These are phyloP conservation scores for Cryptococcus sp. DNA, from an alignment of 1,284 basidiomycete genomes.

Conservation along the genomic window DNA sequence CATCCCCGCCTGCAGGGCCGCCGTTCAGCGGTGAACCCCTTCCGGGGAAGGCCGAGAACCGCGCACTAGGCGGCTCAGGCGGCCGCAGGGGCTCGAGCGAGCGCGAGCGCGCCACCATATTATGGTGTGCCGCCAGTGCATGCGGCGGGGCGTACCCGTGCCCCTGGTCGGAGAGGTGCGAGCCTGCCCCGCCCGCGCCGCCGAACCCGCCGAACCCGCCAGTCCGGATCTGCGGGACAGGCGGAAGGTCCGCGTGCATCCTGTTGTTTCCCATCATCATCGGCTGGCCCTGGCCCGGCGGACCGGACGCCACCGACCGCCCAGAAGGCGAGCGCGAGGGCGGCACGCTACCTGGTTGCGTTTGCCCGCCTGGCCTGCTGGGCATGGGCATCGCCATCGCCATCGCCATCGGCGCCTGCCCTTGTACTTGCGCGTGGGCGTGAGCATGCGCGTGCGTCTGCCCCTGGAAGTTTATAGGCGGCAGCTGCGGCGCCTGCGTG, in stretches of 20 bases:
- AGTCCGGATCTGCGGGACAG: slow-evolving; percentile 26
- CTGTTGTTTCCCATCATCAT: slow-evolving; percentile 5
- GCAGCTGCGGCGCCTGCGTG: slow-evolving; percentile 15
- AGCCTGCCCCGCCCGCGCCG: slow-evolving; percentile 19
- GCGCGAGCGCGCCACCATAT: slow-evolving; percentile 21
- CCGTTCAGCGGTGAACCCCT: slow-evolving; percentile 1
- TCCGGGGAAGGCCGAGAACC: slow-evolving; percentile 30
- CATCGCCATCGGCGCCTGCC: background rate
- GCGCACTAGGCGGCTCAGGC: slow-evolving; percentile 31
- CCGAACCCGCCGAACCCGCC: too few species aligned
- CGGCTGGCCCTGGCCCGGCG: slow-evolving; percentile 1
- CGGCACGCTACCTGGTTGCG: background rate
- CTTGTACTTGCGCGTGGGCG: too few species aligned
- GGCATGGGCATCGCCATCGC: background rate
- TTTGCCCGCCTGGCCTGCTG: too few species aligned
- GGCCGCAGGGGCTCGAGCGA: slow-evolving; percentile 39
- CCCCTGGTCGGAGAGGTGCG: slow-evolving; percentile 29
- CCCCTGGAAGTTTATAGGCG: slow-evolving; percentile 8
- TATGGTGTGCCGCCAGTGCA: slow-evolving; percentile 1
- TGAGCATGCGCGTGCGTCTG: background rate
- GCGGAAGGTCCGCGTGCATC: slow-evolving; percentile 16
- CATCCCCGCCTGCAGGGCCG: slow-evolving; percentile 18
- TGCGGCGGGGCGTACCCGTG: slow-evolving; percentile 7
- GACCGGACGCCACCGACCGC: slow-evolving; percentile 31
- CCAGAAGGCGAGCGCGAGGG: slow-evolving; percentile 33